Base-by-base conservation (phyloP, 306 rosid species). In the Quercus aquifolioides region DNA sequence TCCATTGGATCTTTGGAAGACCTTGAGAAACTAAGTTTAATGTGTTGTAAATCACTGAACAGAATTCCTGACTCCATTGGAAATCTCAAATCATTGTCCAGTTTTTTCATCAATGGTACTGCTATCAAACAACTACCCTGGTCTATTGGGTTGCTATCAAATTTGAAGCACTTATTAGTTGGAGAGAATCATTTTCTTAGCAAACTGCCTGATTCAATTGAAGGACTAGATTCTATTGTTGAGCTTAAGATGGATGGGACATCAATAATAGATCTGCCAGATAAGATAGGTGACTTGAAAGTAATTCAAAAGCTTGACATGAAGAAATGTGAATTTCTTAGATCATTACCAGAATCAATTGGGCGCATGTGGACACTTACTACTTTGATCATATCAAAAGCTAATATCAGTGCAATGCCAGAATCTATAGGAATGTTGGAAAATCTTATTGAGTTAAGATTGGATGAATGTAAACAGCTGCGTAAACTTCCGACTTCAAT, bases 1-100 rank as follows among this genome's bases (percentile, higher is more conserved):
- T 84, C 94, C 2, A 17, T 92, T 43, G 90, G 92, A 55, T 71
- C 72, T 31, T 76, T 92, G 78, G 74, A 2, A 68, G 81, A 83
- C 76, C 97, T 92, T 60, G 89, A 87, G 88, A 88, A 21, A 26
- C 86, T 92, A 30, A 78, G 83, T 41, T 74, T 88, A 87, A 59
- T 57, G 35, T 4, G 73, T 75, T 92, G 94, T 85, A 0, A 12
- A 26, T 87, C 91, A 51, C 86, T 92, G 80, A 74, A 87, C 17
- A 64, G 13, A 17, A 68, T 90, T 69, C 92, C 90, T 26, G 85
- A 81, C 46, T 81, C 97, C 72, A 11, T 92, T 15, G 80, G 90
- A 0, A 56, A 79, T 26, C 88, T 92, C 26, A 20, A 2, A 58
- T 82, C 80, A 18, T 74, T 92, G 51, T 52, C 81, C 67, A 49